Evolutionary conservation across 139 green algal species (phyloP).

Genomic region (Chlamydomonas eustigma): DNA sequence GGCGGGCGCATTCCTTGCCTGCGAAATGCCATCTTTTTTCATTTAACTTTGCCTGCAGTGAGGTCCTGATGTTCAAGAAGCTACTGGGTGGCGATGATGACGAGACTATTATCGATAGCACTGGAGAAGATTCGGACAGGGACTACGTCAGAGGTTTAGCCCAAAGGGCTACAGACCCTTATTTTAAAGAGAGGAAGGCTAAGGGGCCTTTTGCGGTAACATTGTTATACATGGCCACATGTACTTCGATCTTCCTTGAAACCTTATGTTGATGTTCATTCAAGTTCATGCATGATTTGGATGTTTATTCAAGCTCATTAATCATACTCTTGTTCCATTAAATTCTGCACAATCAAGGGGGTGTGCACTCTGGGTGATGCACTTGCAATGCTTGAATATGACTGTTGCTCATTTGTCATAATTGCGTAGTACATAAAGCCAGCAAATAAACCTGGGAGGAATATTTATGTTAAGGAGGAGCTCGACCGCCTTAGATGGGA

Average conservation of each 20-base stretch:
- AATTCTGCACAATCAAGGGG: no score
- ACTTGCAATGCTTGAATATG: no score
- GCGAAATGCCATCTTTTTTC: no score
- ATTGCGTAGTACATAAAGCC: slow-evolving; percentile 34
- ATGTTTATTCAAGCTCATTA: no score
- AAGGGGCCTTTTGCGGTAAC: slow-evolving; percentile 30
- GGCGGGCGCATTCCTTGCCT: not conserved
- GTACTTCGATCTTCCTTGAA: no score
- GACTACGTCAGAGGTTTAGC: slow-evolving; percentile 20
- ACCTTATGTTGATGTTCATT: no score
- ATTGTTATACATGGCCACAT: no score
- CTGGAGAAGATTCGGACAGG: not conserved
- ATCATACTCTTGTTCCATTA: no score
- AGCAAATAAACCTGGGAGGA: slow-evolving; percentile 18
- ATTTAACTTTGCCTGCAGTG: no score
- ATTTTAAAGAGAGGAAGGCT: slow-evolving; percentile 20
- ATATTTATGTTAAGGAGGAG: slow-evolving; percentile 32
- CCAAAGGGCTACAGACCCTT: slow-evolving; percentile 24
- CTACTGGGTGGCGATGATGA: slow-evolving; percentile 8
- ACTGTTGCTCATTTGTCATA: no score
- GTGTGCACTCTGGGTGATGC: no score
- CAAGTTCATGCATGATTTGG: no score
- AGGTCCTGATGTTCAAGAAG: slow-evolving; percentile 3
- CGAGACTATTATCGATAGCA: slow-evolving; percentile 16
- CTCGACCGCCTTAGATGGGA: slow-evolving; percentile 10